Percentiles rank a stretch among this genome's conserved stretches.
Conservation (phyloP, 2,329 filamentous ascomycete species). For the Fusarium illudens region DNA sequence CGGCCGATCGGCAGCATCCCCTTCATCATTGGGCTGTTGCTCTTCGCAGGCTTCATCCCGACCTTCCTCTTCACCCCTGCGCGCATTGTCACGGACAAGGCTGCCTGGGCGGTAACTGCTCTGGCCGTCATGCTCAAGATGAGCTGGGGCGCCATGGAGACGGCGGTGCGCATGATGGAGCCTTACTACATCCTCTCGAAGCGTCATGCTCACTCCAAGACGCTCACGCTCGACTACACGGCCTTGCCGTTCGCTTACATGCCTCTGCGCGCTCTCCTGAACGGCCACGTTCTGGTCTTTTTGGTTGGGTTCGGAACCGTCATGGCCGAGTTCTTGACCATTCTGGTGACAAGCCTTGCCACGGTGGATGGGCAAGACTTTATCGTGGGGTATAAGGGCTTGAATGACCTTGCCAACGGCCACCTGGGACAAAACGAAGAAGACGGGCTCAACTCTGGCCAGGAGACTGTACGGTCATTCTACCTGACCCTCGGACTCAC, state of each 20-base stretch:
- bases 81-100: constrained; percentile 64
- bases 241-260: constrained; percentile 74
- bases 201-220: constrained; percentile 70
- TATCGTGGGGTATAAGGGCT: constrained; percentile 44
- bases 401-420: constrained; percentile 6
- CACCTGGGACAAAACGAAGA: constrained; percentile 32
- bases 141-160: constrained; percentile 73
- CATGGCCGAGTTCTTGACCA: constrained; percentile 76
- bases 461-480: constrained; percentile 71
- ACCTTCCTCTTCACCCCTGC: constrained; percentile 68
- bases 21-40: constrained; percentile 65
- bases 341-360: constrained; percentile 72
- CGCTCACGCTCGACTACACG: constrained; percentile 76
- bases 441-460: constrained; percentile 56
- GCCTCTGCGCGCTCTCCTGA: constrained; percentile 67
- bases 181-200: constrained; percentile 76
- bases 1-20: constrained; percentile 66
- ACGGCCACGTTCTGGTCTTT: constrained; percentile 71
- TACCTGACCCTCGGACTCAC: constrained; percentile 70
- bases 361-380: constrained; percentile 71
- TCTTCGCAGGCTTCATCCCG: constrained; percentile 67
- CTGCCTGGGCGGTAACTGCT: constrained; percentile 72
- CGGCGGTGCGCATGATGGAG: constrained; percentile 75
- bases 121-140: constrained; percentile 74
- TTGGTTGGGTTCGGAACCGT: constrained; percentile 75